These are phyloP conservation scores for Solanum rostratum DNA, from an alignment of 257 asterid genomes.

Conservation along the genomic window DNA sequence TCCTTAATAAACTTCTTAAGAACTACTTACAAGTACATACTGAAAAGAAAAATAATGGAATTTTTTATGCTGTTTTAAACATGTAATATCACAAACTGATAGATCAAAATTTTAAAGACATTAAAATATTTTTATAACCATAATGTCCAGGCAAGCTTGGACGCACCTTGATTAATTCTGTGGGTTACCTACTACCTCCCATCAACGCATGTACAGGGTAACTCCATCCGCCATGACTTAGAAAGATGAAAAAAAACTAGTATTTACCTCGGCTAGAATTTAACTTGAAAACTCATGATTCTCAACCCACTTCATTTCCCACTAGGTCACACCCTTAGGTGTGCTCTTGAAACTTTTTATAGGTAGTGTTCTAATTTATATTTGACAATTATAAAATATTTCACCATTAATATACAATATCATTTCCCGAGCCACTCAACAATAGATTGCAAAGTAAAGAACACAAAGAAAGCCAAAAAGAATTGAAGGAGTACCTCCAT, in stretches of 20 bases:
- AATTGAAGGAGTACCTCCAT: conserved; percentile 31
- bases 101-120: neutral
- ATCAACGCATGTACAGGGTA: neutral
- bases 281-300: neutral
- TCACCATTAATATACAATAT: neutral
- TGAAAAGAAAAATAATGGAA: neutral
- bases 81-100: neutral
- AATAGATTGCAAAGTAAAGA: neutral
- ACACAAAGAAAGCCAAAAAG: neutral
- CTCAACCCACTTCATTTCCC: neutral
- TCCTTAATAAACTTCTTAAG: neutral
- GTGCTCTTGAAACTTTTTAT: neutral
- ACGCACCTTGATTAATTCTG: neutral
- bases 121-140: neutral
- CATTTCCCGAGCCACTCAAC: neutral
- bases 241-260: neutral
- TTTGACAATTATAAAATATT: neutral
- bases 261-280: neutral
- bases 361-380: neutral
- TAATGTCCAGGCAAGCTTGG: neutral
- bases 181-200: neutral
- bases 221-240: neutral
- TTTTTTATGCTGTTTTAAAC: neutral
- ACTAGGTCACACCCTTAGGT: neutral
- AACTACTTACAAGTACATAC: neutral